Percentiles rank a stretch among this genome's conserved stretches.
These are phyloP conservation scores for Tagetes patula DNA, from an alignment of 129 eudicot genomes.

Conservation along the genomic window DNA sequence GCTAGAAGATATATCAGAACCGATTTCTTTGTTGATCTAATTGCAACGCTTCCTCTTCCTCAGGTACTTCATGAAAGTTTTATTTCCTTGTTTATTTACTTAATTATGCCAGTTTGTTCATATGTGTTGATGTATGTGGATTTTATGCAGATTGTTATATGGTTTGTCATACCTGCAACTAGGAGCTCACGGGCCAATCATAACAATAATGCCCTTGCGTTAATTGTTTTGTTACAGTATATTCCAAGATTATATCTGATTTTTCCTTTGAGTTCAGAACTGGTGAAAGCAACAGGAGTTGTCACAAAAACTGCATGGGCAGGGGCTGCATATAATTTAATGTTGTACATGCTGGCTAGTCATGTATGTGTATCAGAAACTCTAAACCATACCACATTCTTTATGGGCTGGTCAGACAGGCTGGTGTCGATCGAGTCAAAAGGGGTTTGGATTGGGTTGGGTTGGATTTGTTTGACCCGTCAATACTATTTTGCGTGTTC, in stretches of 20 bases:
- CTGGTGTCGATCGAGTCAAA: not conserved
- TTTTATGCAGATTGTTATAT: conserved; percentile 73
- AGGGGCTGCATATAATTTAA: conserved; percentile 90
- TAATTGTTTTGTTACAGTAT: conserved; percentile 86
- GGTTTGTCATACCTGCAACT: conserved; percentile 94
- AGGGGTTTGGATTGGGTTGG: not conserved
- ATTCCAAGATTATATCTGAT: conserved; percentile 90
- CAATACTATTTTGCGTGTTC: not conserved
- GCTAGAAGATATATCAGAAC: conserved; percentile 74
- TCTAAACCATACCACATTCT: not conserved
- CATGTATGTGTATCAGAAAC: conserved; percentile 60
- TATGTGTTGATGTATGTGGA: conserved; percentile 16
- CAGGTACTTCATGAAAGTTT: conserved; percentile 53
- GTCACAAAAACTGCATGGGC: conserved; percentile 99
- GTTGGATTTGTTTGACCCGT: not conserved
- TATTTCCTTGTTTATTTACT: not conserved
- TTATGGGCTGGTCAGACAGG: not conserved
- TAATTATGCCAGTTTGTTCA: not conserved
- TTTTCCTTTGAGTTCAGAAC: conserved; percentile 91
- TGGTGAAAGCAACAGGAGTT: conserved; percentile 94
- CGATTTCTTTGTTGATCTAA: conserved; percentile 85
- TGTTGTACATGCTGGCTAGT: conserved; percentile 92
- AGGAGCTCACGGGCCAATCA: conserved; percentile 70
- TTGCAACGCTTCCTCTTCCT: conserved; percentile 96
- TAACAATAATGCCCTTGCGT: conserved; percentile 91